A percentile compares a stretch with the other conserved stretches of the same genome.
phyloP scores from a whole-genome alignment of 306 rosid species.

The Arachis hypogaea region DNA sequence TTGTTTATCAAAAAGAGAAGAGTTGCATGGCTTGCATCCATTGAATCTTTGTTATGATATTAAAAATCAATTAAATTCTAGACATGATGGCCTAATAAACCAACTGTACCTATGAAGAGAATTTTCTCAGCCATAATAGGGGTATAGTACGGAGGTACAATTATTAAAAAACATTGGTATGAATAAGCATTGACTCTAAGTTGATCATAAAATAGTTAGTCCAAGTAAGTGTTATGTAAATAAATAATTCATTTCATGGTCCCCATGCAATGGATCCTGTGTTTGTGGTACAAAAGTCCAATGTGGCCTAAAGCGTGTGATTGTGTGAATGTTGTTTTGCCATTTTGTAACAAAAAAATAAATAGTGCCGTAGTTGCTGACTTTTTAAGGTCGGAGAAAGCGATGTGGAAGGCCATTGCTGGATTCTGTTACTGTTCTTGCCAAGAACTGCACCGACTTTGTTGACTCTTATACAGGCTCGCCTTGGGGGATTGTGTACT shows the following conservation, averaged over 20 bases:
- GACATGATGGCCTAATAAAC: too few relatives aligned
- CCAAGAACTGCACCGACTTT: constrained; percentile 43
- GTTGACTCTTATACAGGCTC: constrained; percentile 30
- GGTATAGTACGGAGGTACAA: too few relatives aligned
- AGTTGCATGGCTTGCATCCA: too few relatives aligned
- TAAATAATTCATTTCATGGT: background rate
- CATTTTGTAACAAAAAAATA: constrained; percentile 10
- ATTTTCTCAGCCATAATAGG: too few relatives aligned
- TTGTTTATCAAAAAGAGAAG: too few relatives aligned
- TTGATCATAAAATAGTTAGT: background rate
- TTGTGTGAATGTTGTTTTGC: constrained; percentile 37
- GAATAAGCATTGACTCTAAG: constrained; percentile 37
- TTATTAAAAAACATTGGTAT: background rate
- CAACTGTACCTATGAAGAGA: too few relatives aligned
- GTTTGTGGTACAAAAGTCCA: constrained; percentile 28
- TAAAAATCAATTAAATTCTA: too few relatives aligned
- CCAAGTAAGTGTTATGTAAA: too few relatives aligned
- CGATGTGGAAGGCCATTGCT: constrained; percentile 5
- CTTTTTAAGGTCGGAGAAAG: constrained; percentile 27
- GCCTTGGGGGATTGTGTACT: background rate
- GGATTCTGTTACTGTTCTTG: constrained; percentile 11
- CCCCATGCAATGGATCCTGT: background rate
- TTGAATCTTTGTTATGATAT: too few relatives aligned
- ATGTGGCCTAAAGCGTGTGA: constrained; percentile 31
- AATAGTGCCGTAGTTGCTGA: constrained; percentile 50